These are phyloP conservation scores for Euphrasia confusa DNA, from an alignment of 257 asterid genomes.

Conservation along the genomic window DNA sequence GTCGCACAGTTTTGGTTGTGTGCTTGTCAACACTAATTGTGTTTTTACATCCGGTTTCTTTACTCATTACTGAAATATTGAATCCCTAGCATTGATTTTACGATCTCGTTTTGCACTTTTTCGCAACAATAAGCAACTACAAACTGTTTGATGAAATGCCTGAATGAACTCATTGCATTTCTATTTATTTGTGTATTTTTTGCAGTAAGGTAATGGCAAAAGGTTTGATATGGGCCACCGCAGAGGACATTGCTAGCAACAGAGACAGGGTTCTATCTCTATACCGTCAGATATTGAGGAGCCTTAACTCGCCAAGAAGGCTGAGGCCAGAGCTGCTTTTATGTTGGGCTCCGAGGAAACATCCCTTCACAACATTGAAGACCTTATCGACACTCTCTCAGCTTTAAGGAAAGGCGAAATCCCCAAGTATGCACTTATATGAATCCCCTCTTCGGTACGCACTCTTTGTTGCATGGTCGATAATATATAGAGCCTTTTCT, in stretches of 20 bases:
- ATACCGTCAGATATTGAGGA: conserved; percentile 72
- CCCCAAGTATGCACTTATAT: conserved; percentile 38
- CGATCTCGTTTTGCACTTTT: no score
- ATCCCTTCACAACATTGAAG: conserved; percentile 77
- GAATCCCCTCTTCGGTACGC: neutral
- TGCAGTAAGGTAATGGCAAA: conserved; percentile 38
- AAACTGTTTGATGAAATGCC: conserved; percentile 5
- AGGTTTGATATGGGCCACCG: conserved; percentile 85
- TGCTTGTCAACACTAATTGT: no score
- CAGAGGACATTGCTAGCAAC: conserved; percentile 71
- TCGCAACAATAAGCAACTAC: neutral
- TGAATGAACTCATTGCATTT: neutral
- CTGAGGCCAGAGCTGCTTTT: conserved; percentile 73
- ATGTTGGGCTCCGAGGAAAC: conserved; percentile 73
- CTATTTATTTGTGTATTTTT: neutral
- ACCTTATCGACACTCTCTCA: conserved; percentile 75
- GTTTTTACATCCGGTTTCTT: no score
- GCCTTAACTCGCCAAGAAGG: conserved; percentile 68
- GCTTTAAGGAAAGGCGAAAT: conserved; percentile 55
- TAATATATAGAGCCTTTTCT: neutral
- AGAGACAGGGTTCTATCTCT: conserved; percentile 57
- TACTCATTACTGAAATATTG: no score
- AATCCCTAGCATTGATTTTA: no score
- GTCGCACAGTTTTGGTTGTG: no score
- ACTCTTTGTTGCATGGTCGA: neutral